Evolutionary conservation across 176 grass and related monocot species (phyloP).

Genomic region (Lolium multiflorum): DNA sequence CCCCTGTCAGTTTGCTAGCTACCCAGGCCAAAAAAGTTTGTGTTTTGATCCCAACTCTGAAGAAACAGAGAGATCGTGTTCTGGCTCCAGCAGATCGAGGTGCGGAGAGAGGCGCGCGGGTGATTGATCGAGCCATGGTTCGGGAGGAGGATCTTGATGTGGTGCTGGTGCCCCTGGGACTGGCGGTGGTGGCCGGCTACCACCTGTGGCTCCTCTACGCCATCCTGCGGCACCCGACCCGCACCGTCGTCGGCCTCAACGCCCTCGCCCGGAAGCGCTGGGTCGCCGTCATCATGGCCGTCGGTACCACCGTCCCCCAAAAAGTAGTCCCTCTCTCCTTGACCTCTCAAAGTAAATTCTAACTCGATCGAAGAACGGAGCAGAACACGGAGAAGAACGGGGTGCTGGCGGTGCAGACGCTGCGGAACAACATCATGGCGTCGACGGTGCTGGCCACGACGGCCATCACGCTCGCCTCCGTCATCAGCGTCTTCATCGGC

Average conservation of each 20-base stretch:
- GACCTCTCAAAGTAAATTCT: background rate
- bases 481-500: constrained; percentile 78
- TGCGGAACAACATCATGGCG: constrained; percentile 96
- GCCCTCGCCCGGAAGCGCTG: constrained; percentile 66
- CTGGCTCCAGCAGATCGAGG: background rate
- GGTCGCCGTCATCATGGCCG: constrained; percentile 75
- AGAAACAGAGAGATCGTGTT: background rate
- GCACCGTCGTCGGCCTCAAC: constrained; percentile 82
- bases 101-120: background rate
- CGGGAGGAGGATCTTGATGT: constrained; percentile 70
- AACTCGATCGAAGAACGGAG: background rate
- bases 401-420: constrained; percentile 77
- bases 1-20: background rate
- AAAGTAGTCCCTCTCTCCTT: background rate
- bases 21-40: background rate
- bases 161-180: constrained; percentile 73
- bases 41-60: background rate
- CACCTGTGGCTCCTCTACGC: constrained; percentile 71
- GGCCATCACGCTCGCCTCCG: constrained; percentile 77
- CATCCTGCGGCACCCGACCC: constrained; percentile 52
- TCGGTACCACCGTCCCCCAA: constrained; percentile 27
- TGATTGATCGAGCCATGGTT: constrained; percentile 19
- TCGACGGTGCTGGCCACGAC: constrained; percentile 82
- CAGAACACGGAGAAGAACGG: constrained; percentile 74
- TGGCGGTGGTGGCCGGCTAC: constrained; percentile 55